Evolutionary conservation across 208 protist species (phyloP).

Genomic region (Crithidia sp.): DNA sequence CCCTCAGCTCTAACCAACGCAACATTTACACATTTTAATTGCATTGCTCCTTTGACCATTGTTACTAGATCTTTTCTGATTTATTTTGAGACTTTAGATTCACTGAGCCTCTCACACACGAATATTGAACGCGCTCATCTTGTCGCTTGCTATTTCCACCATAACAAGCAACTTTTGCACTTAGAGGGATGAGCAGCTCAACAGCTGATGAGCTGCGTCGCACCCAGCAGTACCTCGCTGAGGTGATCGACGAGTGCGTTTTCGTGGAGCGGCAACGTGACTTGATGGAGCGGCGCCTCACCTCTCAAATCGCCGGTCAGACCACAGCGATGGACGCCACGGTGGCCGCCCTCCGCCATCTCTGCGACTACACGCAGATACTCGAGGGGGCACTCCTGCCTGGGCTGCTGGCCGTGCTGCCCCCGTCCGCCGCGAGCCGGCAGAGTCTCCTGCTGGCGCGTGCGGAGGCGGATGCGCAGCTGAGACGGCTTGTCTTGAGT

Average conservation of each 20-base stretch:
- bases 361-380: constrained; percentile 24
- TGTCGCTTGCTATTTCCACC: too few species aligned
- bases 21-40: too few species aligned
- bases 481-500: not conserved
- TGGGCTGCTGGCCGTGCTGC: constrained; percentile 3
- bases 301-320: constrained; percentile 32
- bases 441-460: constrained; percentile 12
- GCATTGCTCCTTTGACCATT: too few species aligned
- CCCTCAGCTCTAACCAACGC: too few species aligned
- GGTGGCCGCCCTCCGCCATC: constrained; percentile 15
- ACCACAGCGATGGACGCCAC: constrained; percentile 27
- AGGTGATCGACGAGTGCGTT: constrained; percentile 83
- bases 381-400: constrained; percentile 24
- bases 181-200: constrained; percentile 3
- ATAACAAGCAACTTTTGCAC: too few species aligned
- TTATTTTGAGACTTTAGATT: too few species aligned
- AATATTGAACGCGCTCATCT: too few species aligned
- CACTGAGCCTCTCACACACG: too few species aligned
- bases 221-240: constrained; percentile 53
- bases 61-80: too few species aligned
- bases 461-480: not conserved
- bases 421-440: not conserved
- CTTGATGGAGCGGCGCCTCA: constrained; percentile 40
- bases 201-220: constrained; percentile 28
- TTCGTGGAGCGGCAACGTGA: constrained; percentile 73